Evolutionary conservation across 202 grass and related monocot species (phyloP).

Genomic region (Dendrocalamus latiflorus): DNA sequence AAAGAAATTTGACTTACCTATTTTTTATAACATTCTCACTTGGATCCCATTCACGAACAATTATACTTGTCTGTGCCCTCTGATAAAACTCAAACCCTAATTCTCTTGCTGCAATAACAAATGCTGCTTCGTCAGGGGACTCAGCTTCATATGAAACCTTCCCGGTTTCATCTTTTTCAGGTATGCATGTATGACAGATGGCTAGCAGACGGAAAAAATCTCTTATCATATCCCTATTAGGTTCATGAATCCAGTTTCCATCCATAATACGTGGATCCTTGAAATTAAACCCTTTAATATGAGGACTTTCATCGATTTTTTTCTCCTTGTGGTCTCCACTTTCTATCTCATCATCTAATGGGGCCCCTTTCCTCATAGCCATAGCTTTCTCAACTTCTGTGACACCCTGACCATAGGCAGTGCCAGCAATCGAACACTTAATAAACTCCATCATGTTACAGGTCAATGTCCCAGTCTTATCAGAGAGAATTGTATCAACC

Average conservation of each 20-base stretch:
- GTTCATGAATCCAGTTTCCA: conserved; percentile 82
- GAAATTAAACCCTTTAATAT: conserved; percentile 97
- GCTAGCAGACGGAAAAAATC: conserved; percentile 84
- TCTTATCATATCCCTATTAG: conserved; percentile 54
- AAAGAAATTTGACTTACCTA: conserved; percentile 43
- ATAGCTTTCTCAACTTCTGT: conserved; percentile 99
- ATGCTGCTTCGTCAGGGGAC: conserved; percentile 95
- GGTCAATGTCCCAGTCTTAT: conserved; percentile 95
- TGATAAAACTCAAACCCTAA: conserved; percentile 94
- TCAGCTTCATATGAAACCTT: conserved; percentile 95
- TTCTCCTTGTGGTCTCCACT: conserved; percentile 42
- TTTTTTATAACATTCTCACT: conserved; percentile 13
- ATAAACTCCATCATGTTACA: conserved; percentile 99
- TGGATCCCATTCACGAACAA: conserved; percentile 68
- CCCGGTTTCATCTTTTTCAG: conserved; percentile 69
- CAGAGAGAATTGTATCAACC: conserved; percentile 94
- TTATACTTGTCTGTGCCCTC: conserved; percentile 69
- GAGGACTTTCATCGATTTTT: conserved; percentile 37
- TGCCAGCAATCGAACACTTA: conserved; percentile 93
- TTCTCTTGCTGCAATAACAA: conserved; percentile 95
- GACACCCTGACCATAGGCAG: conserved; percentile 76
- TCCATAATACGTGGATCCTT: conserved; percentile 74
- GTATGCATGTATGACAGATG: conserved; percentile 94
- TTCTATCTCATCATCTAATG: conserved; percentile 39
- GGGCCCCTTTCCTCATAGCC: conserved; percentile 65